A percentile compares a stretch with the other conserved stretches of the same genome.
Evolutionary conservation across 805 yeast genomes (phyloP).

Genomic region (Yarrowia alimentaria): DNA sequence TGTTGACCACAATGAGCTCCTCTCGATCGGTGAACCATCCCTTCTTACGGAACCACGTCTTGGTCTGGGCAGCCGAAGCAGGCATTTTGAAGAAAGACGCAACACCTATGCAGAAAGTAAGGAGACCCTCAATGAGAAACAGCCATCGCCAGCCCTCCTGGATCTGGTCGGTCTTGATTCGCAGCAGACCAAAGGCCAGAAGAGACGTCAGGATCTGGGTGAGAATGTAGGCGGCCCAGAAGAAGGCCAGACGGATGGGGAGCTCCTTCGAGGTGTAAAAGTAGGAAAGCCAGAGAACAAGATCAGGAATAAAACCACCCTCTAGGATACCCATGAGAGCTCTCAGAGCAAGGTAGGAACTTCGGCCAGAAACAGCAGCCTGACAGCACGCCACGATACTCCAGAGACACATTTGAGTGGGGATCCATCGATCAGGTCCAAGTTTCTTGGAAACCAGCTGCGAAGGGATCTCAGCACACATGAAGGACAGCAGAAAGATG

Average conservation of each 20-base stretch:
- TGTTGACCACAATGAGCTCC: slow-evolving; percentile 56
- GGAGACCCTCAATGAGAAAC: slow-evolving; percentile 60
- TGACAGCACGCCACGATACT: slow-evolving; percentile 55
- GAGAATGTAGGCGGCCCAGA: slow-evolving; percentile 56
- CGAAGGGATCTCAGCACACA: slow-evolving; percentile 64
- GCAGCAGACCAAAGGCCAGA: slow-evolving; percentile 54
- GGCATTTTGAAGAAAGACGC: slow-evolving; percentile 52
- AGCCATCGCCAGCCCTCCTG: slow-evolving; percentile 63
- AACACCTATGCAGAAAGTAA: slow-evolving; percentile 56
- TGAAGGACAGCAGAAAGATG: slow-evolving; percentile 53
- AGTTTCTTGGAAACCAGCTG: slow-evolving; percentile 61
- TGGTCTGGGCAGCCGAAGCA: slow-evolving; percentile 53
- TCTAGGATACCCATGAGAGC: slow-evolving; percentile 57
- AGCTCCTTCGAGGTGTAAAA: slow-evolving; percentile 62
- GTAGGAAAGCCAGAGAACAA: slow-evolving; percentile 62
- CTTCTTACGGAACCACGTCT: slow-evolving; percentile 48
- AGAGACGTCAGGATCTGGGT: slow-evolving; percentile 50
- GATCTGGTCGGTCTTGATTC: slow-evolving; percentile 36
- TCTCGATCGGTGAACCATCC: slow-evolving; percentile 58
- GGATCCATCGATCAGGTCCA: slow-evolving; percentile 67
- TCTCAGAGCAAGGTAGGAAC: slow-evolving; percentile 50
- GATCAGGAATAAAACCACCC: slow-evolving; percentile 70
- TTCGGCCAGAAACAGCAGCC: slow-evolving; percentile 44
- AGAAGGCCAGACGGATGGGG: slow-evolving; percentile 56
- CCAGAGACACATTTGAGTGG: slow-evolving; percentile 59